A percentile compares a stretch with the other conserved stretches of the same genome.
Evolutionary conservation across 2,329 filamentous ascomycete genomes (phyloP).

Genomic region (Venturia nashicola): DNA sequence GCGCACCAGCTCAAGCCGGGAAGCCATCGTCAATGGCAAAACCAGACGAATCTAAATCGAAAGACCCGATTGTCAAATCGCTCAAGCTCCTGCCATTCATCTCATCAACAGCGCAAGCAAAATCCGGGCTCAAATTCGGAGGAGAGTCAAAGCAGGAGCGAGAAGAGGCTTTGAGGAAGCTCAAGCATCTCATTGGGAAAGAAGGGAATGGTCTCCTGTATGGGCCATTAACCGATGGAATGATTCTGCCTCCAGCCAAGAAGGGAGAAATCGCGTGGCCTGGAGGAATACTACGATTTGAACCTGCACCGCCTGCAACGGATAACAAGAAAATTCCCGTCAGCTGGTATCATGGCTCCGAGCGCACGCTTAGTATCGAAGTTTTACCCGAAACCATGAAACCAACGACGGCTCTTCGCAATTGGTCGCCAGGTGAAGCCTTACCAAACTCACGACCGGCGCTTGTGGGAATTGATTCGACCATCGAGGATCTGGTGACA

Average conservation of each 20-base stretch:
- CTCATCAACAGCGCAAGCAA: slow-evolving; percentile 12
- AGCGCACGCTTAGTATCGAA: slow-evolving; percentile 60
- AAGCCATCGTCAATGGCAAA: slow-evolving; percentile 41
- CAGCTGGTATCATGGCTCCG: slow-evolving; percentile 67
- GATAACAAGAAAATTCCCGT: slow-evolving; percentile 37
- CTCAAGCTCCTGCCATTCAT: slow-evolving; percentile 73
- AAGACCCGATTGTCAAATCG: slow-evolving; percentile 42
- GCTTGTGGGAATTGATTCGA: slow-evolving; percentile 73
- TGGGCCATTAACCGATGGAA: slow-evolving; percentile 81
- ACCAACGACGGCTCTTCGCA: slow-evolving; percentile 39
- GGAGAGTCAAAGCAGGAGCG: slow-evolving; percentile 74
- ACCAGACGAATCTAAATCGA: slow-evolving; percentile 19
- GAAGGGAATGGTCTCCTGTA: slow-evolving; percentile 53
- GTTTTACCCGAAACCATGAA: slow-evolving; percentile 62
- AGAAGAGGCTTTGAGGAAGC: slow-evolving; percentile 61
- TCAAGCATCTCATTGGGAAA: slow-evolving; percentile 58
- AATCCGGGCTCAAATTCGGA: slow-evolving; percentile 62
- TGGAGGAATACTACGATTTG: slow-evolving; percentile 72
- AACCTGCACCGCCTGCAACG: slow-evolving; percentile 36
- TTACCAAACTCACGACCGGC: slow-evolving; percentile 42
- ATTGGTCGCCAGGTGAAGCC: slow-evolving; percentile 42
- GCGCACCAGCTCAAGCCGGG: slow-evolving; percentile 60
- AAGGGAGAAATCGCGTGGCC: slow-evolving; percentile 54
- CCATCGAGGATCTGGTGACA: slow-evolving; percentile 59
- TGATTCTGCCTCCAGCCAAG: slow-evolving; percentile 53